Percentiles rank a stretch among this genome's conserved stretches.
These are phyloP conservation scores for Russula virescens DNA, from an alignment of 768 basidiomycete species.

Conservation along the genomic window DNA sequence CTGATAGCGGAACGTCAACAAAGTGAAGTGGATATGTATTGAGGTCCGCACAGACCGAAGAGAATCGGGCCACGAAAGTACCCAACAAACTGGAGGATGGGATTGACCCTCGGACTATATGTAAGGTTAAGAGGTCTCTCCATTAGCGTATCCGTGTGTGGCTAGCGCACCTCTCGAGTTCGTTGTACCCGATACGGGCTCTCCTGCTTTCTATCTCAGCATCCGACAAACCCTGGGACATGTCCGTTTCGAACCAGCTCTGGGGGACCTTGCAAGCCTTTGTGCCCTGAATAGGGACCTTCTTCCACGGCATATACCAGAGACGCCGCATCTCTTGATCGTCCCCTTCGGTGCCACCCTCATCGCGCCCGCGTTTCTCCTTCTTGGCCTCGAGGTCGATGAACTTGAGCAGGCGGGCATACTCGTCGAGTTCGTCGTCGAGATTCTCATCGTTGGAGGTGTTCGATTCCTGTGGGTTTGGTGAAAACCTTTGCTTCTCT, in stretches of 20 bases:
- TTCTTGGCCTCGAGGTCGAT: constrained; percentile 23
- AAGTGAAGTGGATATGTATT: background rate
- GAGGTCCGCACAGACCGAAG: constrained; percentile 25
- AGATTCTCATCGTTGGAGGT: background rate
- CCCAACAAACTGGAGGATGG: constrained; percentile 38
- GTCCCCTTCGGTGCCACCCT: background rate
- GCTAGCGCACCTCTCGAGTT: constrained; percentile 35
- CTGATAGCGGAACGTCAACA: constrained; percentile 9
- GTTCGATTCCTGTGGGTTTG: background rate
- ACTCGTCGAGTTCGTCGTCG: constrained; percentile 21
- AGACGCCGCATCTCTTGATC: constrained; percentile 30
- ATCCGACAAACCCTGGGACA: constrained; percentile 34
- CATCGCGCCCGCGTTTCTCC: constrained; percentile 9
- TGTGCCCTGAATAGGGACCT: constrained; percentile 27
- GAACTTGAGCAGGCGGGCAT: constrained; percentile 23
- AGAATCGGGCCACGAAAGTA: constrained; percentile 43
- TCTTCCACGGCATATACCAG: constrained; percentile 47
- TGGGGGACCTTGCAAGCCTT: constrained; percentile 33
- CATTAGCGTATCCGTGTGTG: background rate
- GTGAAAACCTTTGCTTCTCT: constrained; percentile 15
- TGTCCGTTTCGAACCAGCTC: constrained; percentile 39
- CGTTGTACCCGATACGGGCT: constrained; percentile 37
- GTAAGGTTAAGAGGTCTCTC: background rate
- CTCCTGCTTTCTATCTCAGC: constrained; percentile 34
- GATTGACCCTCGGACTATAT: constrained; percentile 36